Conservation (phyloP, 371 early-diverging fungal species). For the Choanephora cucurbitarum region DNA sequence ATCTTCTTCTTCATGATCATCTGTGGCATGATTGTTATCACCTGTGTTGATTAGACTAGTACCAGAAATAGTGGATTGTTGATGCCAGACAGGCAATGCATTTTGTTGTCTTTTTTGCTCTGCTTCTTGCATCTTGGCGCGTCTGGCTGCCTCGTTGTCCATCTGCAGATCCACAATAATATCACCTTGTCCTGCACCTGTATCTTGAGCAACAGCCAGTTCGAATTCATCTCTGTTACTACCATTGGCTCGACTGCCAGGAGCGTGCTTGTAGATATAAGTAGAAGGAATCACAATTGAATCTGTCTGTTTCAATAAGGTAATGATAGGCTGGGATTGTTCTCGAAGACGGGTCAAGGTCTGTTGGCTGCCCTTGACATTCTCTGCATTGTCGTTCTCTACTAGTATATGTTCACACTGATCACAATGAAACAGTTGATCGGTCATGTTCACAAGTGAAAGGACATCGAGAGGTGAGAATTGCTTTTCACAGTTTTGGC, state of each 20-base stretch:
- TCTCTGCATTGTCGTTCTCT: conserved; percentile 70
- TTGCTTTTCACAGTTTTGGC: conserved; percentile 59
- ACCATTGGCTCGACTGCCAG: conserved; percentile 26
- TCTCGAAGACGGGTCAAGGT: conserved; percentile 65
- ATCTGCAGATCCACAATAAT: conserved; percentile 80
- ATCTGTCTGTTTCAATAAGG: conserved; percentile 83
- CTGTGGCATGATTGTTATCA: conserved; percentile 32
- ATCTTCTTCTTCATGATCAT: conserved; percentile 44
- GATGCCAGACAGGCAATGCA: conserved; percentile 83
- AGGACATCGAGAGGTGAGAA: conserved; percentile 62
- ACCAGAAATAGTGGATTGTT: conserved; percentile 69
- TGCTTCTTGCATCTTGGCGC: conserved; percentile 68
- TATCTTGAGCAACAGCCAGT: conserved; percentile 70
- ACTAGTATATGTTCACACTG: conserved; percentile 59
- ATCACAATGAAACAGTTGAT: conserved; percentile 63
- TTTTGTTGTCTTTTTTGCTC: conserved; percentile 78
- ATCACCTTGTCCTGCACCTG: conserved; percentile 72
- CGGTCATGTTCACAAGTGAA: conserved; percentile 48
- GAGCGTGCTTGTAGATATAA: conserved; percentile 48
- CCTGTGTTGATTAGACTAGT: conserved; percentile 33
- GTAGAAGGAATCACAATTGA: conserved; percentile 65
- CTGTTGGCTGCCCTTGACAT: conserved; percentile 51
- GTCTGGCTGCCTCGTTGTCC: conserved; percentile 71
- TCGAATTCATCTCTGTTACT: conserved; percentile 50
- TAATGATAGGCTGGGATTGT: conserved; percentile 81